phyloP scores from a whole-genome alignment of 768 basidiomycete species.

The Suillus paluster region DNA sequence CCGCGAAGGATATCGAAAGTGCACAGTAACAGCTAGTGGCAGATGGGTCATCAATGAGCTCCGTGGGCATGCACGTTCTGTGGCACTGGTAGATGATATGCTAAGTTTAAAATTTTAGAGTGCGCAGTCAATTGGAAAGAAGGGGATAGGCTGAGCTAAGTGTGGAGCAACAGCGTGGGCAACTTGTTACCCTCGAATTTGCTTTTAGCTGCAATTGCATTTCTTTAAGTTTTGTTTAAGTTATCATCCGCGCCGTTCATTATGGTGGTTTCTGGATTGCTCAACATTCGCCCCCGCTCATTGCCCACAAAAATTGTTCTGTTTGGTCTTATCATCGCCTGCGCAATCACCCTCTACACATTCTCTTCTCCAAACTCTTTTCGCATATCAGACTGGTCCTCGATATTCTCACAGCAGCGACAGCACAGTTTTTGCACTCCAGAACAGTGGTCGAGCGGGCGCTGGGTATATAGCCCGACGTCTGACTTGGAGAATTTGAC shows the following conservation, averaged over 20 bases:
- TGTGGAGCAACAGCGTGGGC: constrained; percentile 8
- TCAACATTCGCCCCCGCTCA: constrained; percentile 25
- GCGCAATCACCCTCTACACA: constrained; percentile 33
- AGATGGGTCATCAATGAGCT: too few relatives aligned
- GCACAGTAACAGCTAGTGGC: too few relatives aligned
- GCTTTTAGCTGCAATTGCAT: background rate
- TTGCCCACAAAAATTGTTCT: constrained; percentile 27
- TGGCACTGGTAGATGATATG: too few relatives aligned
- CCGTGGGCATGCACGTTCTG: too few relatives aligned
- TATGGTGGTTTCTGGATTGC: constrained; percentile 11
- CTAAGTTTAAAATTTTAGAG: too few relatives aligned
- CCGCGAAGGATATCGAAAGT: too few relatives aligned
- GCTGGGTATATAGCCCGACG: constrained; percentile 47
- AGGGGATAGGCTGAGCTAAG: background rate
- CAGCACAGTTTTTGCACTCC: constrained; percentile 38
- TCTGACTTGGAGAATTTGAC: constrained; percentile 41
- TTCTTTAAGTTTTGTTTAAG: background rate
- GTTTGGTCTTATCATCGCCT: constrained; percentile 30
- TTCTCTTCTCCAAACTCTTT: constrained; percentile 28
- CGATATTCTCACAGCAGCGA: constrained; percentile 27
- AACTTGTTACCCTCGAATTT: background rate
- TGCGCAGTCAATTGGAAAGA: background rate
- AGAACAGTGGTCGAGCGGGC: constrained; percentile 37
- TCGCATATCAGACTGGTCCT: constrained; percentile 23
- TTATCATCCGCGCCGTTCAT: constrained; percentile 10